Conservation (phyloP, 129 eudicot genomes). For the Flaveria bidentis region DNA sequence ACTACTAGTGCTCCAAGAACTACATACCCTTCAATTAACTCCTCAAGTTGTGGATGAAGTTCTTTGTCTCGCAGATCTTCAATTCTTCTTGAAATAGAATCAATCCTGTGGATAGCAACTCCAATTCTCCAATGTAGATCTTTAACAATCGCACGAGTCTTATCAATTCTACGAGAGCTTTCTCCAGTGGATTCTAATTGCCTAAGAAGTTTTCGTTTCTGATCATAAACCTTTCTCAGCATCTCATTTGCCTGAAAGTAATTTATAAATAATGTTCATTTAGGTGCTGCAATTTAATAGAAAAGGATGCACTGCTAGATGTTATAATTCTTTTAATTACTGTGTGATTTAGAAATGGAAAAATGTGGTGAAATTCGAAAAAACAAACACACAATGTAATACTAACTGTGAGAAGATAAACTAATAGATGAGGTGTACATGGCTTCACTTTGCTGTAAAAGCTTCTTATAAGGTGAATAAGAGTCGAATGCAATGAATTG, state of each 20-base stretch:
- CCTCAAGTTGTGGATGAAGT: constrained; percentile 95
- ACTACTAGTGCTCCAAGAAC: background rate
- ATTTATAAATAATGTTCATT: background rate
- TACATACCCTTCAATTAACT: constrained; percentile 89
- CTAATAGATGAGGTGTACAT: constrained; percentile 15
- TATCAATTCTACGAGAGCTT: constrained; percentile 51
- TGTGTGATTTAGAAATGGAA: background rate
- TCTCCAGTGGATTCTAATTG: constrained; percentile 70
- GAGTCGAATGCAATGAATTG: background rate
- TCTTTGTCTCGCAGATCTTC: constrained; percentile 90
- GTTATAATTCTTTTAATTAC: background rate
- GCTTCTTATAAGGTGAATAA: background rate
- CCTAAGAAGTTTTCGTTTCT: constrained; percentile 73
- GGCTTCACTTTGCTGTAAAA: constrained; percentile 9
- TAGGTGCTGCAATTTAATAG: constrained; percentile 12
- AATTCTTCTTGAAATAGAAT: constrained; percentile 83
- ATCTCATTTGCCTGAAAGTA: constrained; percentile 74
- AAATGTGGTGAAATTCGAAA: background rate
- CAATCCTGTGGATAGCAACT: constrained; percentile 87
- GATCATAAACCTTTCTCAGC: constrained; percentile 72
- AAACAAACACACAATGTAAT: background rate
- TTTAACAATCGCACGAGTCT: constrained; percentile 86
- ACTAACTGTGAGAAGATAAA: background rate
- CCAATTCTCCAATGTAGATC: constrained; percentile 89
- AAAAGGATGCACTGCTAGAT: background rate